Base-by-base conservation (phyloP, 2,329 filamentous ascomycete species). In the Dactylonectria macrodidyma region DNA sequence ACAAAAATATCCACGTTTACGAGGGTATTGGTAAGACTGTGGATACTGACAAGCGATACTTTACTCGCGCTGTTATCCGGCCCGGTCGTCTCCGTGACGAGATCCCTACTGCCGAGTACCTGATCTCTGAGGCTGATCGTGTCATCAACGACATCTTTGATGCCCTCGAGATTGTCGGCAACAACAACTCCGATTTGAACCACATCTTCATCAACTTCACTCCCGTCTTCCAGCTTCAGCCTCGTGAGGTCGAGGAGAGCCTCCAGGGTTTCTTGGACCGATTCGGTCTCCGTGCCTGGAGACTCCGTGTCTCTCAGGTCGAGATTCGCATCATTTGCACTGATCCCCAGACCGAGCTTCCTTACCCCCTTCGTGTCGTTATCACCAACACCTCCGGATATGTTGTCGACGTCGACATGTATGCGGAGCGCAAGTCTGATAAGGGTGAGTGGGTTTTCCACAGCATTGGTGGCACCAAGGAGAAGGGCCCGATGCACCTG, bases 201-300 rank as follows among this genome's bases (percentile, higher is more conserved):
- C 96, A 99, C 85, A 96, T 99, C 88, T 99, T 99, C 87, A 96
- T 99, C 88, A 98, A 99, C 89, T 99, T 99, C 86, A 96, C 94
- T 0, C 94, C 95, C 10, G 93, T 98, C 66, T 98, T 99, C 91
- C 94, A 95, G 80, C 90, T 99, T 56, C 88, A 94, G 78, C 95
- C 96, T 3, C 85, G 90, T 67, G 94, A 98, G 84, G 94, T 99
- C 16, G 95, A 98, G 84, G 90, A 97, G 82, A 95, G 94, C 34
- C 90, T 99, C 26, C 94, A 93, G 78, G 95, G 95, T 63, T 99
- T 99, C 90, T 86, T 99, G 74, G 96, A 98, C 78, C 94, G 96
- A 71, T 99, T 98, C 78, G 96, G 96, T 74, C 92, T 94, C 74
- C 94, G 96, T 77, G 94, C 93, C 71, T 98, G 97, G 95, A 92